Evolutionary conservation across 2,329 filamentous ascomycete genomes (phyloP).

Genomic region (Cladosporium sp.): DNA sequence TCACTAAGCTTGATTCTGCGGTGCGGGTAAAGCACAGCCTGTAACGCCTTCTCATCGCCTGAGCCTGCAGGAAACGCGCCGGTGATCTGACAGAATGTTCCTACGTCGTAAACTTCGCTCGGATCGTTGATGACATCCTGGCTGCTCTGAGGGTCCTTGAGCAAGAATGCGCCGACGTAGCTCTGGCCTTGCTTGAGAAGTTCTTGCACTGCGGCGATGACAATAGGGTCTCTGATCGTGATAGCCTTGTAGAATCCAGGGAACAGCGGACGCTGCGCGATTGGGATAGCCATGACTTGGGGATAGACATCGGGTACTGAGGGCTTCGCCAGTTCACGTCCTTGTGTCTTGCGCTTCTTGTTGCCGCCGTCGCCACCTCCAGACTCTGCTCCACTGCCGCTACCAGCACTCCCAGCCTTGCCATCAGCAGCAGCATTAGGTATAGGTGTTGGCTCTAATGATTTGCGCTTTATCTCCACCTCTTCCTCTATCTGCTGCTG

Average conservation of each 20-base stretch:
- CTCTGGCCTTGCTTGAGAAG: conserved; percentile 96
- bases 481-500: conserved; percentile 29
- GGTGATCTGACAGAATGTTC: conserved; percentile 96
- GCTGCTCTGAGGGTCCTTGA: conserved; percentile 94
- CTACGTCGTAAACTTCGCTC: conserved; percentile 91
- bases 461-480: conserved; percentile 49
- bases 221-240: conserved; percentile 89
- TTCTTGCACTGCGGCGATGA: conserved; percentile 88
- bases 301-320: conserved; percentile 93
- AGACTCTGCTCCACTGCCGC: conserved; percentile 47
- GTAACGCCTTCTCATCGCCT: conserved; percentile 76
- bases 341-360: conserved; percentile 71
- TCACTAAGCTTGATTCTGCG: conserved; percentile 88
- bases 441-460: conserved; percentile 53
- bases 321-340: conserved; percentile 76
- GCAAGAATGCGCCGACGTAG: conserved; percentile 93
- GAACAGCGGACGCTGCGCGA: conserved; percentile 89
- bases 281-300: conserved; percentile 95
- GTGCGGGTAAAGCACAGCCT: conserved; percentile 93
- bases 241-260: conserved; percentile 99
- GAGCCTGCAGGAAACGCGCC: conserved; percentile 84
- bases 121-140: conserved; percentile 88
- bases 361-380: conserved; percentile 57
- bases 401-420: conserved; percentile 61
- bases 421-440: conserved; percentile 57